Percentiles rank a stretch among this genome's conserved stretches.
phyloP scores from a whole-genome alignment of 805 yeast genomes.

The Cyberlindnera galapagoensis region DNA sequence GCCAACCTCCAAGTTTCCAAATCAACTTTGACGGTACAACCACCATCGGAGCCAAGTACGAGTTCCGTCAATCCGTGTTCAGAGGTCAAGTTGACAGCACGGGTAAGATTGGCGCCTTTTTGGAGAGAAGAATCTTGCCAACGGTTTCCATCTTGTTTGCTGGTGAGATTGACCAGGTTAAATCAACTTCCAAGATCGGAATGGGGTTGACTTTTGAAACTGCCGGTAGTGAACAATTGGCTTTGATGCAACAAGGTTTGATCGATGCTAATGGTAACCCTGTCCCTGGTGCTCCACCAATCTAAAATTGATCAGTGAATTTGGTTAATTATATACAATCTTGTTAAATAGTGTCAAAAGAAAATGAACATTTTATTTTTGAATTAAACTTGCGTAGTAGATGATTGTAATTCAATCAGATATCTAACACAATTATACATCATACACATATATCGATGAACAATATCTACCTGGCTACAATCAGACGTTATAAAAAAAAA shows the following conservation, averaged over 20 bases:
- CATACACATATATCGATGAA: no score
- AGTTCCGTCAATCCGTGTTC: conserved; percentile 92
- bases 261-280: conserved; percentile 82
- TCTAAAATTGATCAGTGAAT: conserved; percentile 25
- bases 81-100: conserved; percentile 89
- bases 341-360: no score
- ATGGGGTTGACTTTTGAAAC: conserved; percentile 94
- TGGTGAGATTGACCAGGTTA: conserved; percentile 88
- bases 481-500: no score
- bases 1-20: conserved; percentile 74
- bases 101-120: conserved; percentile 85
- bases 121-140: conserved; percentile 92
- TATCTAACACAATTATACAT: no score
- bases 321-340: conserved; percentile 1
- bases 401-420: no score
- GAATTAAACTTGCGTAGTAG: no score
- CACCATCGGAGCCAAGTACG: conserved; percentile 94
- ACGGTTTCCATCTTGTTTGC: conserved; percentile 81
- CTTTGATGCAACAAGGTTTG: conserved; percentile 86
- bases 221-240: conserved; percentile 88
- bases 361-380: no score
- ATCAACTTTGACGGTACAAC: conserved; percentile 88
- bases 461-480: no score
- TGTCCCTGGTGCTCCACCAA: conserved; percentile 69
- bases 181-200: conserved; percentile 76